phyloP scores from a whole-genome alignment of 192 early-diverging fungal species.

The Rhizophagus clarus region DNA sequence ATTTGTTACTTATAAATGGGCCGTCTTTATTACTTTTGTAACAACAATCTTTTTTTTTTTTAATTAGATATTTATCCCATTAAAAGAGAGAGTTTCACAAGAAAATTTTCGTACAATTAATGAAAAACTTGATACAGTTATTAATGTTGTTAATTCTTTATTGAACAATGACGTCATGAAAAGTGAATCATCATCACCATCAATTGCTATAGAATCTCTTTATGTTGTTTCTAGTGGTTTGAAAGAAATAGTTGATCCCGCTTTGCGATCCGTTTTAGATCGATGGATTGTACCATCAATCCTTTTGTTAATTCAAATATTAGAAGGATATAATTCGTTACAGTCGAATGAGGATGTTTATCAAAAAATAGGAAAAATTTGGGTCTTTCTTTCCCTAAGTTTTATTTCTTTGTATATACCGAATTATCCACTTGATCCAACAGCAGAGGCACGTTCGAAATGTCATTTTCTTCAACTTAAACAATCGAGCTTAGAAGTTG shows the following conservation, averaged over 20 bases:
- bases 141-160: background rate
- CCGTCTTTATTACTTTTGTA: too few species aligned
- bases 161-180: background rate
- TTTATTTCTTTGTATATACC: conserved; percentile 79
- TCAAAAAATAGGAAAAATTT: conserved; percentile 54
- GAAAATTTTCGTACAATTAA: background rate
- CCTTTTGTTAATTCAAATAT: conserved; percentile 14
- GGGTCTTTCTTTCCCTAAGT: conserved; percentile 57
- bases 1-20: too few species aligned
- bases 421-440: conserved; percentile 81
- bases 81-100: background rate
- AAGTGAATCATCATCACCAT: background rate
- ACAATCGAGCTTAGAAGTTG: conserved; percentile 45
- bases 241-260: background rate
- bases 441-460: conserved; percentile 67
- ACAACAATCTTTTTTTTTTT: background rate
- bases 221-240: background rate
- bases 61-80: background rate
- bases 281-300: conserved; percentile 28
- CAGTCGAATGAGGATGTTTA: conserved; percentile 13
- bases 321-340: background rate
- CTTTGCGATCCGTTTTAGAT: background rate
- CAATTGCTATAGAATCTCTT: background rate
- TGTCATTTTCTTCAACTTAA: conserved; percentile 65
- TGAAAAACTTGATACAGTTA: background rate